phyloP scores from a whole-genome alignment of 352 stramenopile genomes.

The Globisporangium paroecandrum region DNA sequence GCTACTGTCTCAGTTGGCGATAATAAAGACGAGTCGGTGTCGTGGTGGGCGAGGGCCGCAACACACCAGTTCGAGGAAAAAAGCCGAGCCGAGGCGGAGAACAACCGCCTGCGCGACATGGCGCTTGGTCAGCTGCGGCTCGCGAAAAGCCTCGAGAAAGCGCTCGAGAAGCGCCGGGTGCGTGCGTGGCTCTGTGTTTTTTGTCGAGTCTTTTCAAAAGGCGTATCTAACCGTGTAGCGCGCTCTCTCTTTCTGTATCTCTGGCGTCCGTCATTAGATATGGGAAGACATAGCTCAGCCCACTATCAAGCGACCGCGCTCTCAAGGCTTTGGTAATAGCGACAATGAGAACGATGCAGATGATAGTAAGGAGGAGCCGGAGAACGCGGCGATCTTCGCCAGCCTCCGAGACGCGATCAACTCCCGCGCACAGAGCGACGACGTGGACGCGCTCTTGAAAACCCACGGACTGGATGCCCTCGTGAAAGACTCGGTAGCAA shows the following conservation, averaged over 20 bases:
- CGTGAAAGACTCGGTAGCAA: not conserved
- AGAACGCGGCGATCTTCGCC: constrained; percentile 1
- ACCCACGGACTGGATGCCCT: not conserved
- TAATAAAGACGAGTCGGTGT: not conserved
- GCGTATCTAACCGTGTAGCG: too few species aligned
- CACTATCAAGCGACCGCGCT: not conserved
- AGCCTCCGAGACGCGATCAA: not conserved
- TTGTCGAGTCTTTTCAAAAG: too few species aligned
- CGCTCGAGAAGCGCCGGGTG: constrained; percentile 20
- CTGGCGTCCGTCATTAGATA: not conserved
- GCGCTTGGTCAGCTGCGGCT: constrained; percentile 12
- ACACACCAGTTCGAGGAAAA: constrained; percentile 2
- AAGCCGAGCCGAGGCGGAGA: not conserved
- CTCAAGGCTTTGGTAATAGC: not conserved
- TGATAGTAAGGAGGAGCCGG: not conserved
- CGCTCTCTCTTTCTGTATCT: not conserved
- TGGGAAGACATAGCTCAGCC: constrained; percentile 1
- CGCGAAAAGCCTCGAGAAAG: constrained; percentile 23
- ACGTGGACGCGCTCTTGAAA: not conserved
- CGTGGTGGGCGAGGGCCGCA: constrained; percentile 8
- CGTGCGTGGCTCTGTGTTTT: not conserved
- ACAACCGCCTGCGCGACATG: constrained; percentile 10
- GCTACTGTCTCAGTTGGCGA: not conserved
- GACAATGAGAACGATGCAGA: not conserved
- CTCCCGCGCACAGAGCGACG: not conserved